Conservation (phyloP, 148 eudicot genomes). For the Vaccinium corymbosum region DNA sequence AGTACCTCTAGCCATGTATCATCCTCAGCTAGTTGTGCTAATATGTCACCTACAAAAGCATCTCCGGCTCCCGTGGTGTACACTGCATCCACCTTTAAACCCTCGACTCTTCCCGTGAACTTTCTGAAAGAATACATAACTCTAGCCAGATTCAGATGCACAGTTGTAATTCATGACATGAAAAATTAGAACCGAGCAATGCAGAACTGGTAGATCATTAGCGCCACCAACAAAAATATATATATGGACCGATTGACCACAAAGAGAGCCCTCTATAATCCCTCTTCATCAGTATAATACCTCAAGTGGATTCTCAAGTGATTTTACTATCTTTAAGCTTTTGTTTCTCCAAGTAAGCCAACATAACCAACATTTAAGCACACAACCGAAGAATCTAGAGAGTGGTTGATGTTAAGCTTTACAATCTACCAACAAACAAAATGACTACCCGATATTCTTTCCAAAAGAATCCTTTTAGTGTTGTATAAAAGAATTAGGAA, state of each 20-base stretch:
- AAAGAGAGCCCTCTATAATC: not conserved
- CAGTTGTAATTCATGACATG: not conserved
- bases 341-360: slow-evolving; percentile 1
- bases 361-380: not conserved
- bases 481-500: not conserved
- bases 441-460: not conserved
- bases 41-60: slow-evolving; percentile 88
- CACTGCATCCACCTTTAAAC: slow-evolving; percentile 73
- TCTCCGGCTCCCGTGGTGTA: slow-evolving; percentile 99
- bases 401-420: not conserved
- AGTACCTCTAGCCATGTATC: slow-evolving; percentile 66
- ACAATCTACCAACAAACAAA: not conserved
- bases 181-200: not conserved
- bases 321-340: not conserved
- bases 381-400: not conserved
- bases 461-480: not conserved
- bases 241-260: not conserved
- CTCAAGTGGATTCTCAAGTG: not conserved
- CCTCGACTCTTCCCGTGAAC: slow-evolving; percentile 72
- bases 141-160: slow-evolving; percentile 15
- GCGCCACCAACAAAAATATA: not conserved
- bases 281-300: not conserved
- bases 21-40: slow-evolving; percentile 73
- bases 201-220: not conserved
- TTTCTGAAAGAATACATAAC: slow-evolving; percentile 45